A percentile compares a stretch with the other conserved stretches of the same genome.
phyloP scores from a whole-genome alignment of 257 asterid genomes.

The Ilex asprella region DNA sequence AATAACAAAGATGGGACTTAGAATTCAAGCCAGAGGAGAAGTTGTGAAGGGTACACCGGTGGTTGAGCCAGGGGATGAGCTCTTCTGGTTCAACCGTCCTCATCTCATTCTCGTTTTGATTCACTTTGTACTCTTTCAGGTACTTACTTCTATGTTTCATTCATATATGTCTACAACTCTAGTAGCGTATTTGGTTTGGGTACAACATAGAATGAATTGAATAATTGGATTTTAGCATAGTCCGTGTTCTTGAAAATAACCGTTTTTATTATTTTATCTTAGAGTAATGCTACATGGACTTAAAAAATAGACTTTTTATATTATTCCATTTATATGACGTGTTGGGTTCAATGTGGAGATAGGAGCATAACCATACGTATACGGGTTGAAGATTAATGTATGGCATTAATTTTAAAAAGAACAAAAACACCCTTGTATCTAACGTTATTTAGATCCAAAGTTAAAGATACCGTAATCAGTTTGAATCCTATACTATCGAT shows the following conservation, averaged over 20 bases:
- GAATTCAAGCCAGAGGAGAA: slow-evolving; percentile 15
- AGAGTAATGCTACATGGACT: too few species aligned
- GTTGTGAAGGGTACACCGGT: slow-evolving; percentile 11
- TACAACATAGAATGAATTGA: neutral
- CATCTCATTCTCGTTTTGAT: slow-evolving; percentile 9
- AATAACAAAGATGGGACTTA: slow-evolving; percentile 5
- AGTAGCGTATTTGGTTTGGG: neutral
- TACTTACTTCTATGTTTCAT: neutral
- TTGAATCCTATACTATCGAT: too few species aligned
- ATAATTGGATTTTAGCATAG: neutral
- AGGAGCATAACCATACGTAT: neutral
- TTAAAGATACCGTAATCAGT: too few species aligned
- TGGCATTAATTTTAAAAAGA: too few species aligned
- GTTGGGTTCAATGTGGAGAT: neutral
- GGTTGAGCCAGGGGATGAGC: slow-evolving; percentile 16
- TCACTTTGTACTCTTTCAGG: slow-evolving; percentile 17
- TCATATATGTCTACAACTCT: neutral
- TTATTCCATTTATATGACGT: neutral
- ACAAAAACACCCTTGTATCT: too few species aligned
- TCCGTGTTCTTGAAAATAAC: neutral
- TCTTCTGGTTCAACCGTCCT: slow-evolving; percentile 21
- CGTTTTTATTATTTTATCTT: neutral
- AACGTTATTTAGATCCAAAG: too few species aligned
- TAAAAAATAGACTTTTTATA: too few species aligned
- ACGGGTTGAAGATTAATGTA: too few species aligned